A percentile compares a stretch with the other conserved stretches of the same genome.
Evolutionary conservation across 768 basidiomycete genomes (phyloP).

Genomic region (Pholiota molesta): DNA sequence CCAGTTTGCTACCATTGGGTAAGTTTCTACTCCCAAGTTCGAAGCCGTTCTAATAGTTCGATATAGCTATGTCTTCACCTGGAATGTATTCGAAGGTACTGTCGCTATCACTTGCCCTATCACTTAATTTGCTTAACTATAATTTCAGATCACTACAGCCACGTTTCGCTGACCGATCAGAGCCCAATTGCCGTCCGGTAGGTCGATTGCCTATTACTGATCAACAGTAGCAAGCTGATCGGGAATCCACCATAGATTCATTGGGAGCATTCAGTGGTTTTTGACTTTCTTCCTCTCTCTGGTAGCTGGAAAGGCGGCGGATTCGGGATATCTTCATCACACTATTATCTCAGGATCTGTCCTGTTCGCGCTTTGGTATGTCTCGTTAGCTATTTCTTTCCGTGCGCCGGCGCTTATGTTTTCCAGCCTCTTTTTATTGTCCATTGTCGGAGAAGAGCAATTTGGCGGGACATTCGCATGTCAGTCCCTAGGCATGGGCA

Average conservation of each 20-base stretch:
- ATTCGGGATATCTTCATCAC: constrained; percentile 47
- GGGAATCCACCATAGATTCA: constrained; percentile 37
- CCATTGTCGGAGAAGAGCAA: constrained; percentile 41
- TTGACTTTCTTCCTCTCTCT: constrained; percentile 44
- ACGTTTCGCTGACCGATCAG: constrained; percentile 36
- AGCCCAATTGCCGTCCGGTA: constrained; percentile 46
- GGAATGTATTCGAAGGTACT: constrained; percentile 36
- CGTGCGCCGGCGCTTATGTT: constrained; percentile 9
- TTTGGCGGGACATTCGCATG: constrained; percentile 54
- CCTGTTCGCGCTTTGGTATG: constrained; percentile 28
- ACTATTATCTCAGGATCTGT: constrained; percentile 26
- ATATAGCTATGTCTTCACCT: constrained; percentile 26
- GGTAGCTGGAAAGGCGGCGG: constrained; percentile 45
- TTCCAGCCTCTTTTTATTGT: constrained; percentile 43
- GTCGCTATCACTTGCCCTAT: constrained; percentile 14
- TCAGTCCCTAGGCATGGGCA: constrained; percentile 59
- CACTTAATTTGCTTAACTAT: constrained; percentile 22
- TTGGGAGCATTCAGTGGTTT: constrained; percentile 51
- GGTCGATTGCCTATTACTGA: constrained; percentile 9
- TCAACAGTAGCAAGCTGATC: constrained; percentile 1
- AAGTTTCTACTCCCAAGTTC: constrained; percentile 5
- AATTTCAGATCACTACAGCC: constrained; percentile 43
- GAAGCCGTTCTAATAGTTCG: constrained; percentile 17
- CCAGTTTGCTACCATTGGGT: constrained; percentile 50
- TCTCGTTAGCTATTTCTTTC: neutral